Percentiles rank a stretch among this genome's conserved stretches.
phyloP scores from a whole-genome alignment of 208 protist species.

The Zelonia costaricensis region DNA sequence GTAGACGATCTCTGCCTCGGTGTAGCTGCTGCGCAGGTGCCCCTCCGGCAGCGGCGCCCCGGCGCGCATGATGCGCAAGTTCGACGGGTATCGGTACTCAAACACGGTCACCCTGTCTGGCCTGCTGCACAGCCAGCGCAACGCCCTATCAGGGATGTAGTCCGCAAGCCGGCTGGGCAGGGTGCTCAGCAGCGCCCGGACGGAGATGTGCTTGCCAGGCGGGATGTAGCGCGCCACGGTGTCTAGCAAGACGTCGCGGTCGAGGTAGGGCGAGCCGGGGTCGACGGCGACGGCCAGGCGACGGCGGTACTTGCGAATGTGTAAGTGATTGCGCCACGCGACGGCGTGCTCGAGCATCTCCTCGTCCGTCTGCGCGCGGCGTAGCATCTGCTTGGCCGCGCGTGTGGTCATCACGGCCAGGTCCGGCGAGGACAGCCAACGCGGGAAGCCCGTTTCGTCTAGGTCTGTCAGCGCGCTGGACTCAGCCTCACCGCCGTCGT shows the following conservation, averaged over 20 bases:
- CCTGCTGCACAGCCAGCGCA: conserved; percentile 34
- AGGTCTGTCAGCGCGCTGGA: too few species aligned
- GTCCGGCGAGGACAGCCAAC: conserved; percentile 16
- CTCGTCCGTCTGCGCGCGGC: conserved; percentile 5
- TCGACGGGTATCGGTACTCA: conserved; percentile 49
- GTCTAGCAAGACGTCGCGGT: conserved; percentile 41
- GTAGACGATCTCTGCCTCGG: conserved; percentile 46
- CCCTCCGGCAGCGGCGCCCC: conserved; percentile 58
- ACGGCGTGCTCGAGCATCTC: conserved; percentile 39
- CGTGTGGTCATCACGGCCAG: conserved; percentile 15
- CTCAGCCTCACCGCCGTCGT: too few species aligned
- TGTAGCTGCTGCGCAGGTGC: conserved; percentile 44
- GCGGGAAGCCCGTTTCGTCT: conserved; percentile 16
- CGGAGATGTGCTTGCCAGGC: conserved; percentile 31
- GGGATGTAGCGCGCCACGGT: conserved; percentile 57
- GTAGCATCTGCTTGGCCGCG: background rate
- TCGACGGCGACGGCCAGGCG: conserved; percentile 36
- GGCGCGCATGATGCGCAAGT: conserved; percentile 45
- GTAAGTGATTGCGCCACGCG: conserved; percentile 9
- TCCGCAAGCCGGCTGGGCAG: conserved; percentile 41
- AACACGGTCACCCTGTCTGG: conserved; percentile 54
- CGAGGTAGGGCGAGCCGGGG: conserved; percentile 49
- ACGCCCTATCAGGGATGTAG: conserved; percentile 39
- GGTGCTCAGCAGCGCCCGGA: conserved; percentile 32
- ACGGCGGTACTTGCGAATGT: conserved; percentile 37